Conservation (phyloP, 164 flowering plant genomes). For the Vitis riparia region DNA sequence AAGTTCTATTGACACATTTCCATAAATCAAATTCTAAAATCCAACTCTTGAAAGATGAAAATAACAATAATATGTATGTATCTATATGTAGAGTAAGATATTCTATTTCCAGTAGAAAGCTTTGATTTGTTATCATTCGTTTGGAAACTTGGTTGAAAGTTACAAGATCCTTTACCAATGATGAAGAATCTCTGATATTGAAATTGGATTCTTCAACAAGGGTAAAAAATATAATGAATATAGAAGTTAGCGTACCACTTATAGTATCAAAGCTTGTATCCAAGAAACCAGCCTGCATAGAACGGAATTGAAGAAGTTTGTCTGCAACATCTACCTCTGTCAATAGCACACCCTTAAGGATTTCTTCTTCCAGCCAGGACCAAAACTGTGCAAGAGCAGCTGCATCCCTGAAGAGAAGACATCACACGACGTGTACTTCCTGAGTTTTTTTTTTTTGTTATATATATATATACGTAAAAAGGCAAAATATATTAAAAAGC, state of each 20-base stretch:
- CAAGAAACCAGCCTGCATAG: constrained; percentile 76
- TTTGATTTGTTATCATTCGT: background rate
- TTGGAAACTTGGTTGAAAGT: background rate
- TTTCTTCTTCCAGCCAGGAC: constrained; percentile 88
- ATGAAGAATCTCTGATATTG: background rate
- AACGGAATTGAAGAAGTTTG: constrained; percentile 82
- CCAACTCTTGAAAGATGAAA: background rate
- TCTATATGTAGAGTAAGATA: too few relatives aligned
- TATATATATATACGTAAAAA: too few relatives aligned
- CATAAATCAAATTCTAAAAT: background rate
- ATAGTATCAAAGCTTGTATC: constrained; percentile 97
- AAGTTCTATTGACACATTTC: background rate
- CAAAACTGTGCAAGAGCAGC: constrained; percentile 90
- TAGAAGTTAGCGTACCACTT: constrained; percentile 57
- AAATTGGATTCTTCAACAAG: background rate
- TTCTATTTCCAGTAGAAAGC: background rate
- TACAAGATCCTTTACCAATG: background rate
- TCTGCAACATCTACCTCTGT: constrained; percentile 94
- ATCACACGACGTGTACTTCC: background rate
- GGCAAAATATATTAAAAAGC: too few relatives aligned
- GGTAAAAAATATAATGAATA: background rate
- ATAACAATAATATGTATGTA: too few relatives aligned
- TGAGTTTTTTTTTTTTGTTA: background rate
- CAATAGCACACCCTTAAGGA: constrained; percentile 41
- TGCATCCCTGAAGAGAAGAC: constrained; percentile 68